Conservation (phyloP, 805 yeast species). For the Grigorovia humatica region DNA sequence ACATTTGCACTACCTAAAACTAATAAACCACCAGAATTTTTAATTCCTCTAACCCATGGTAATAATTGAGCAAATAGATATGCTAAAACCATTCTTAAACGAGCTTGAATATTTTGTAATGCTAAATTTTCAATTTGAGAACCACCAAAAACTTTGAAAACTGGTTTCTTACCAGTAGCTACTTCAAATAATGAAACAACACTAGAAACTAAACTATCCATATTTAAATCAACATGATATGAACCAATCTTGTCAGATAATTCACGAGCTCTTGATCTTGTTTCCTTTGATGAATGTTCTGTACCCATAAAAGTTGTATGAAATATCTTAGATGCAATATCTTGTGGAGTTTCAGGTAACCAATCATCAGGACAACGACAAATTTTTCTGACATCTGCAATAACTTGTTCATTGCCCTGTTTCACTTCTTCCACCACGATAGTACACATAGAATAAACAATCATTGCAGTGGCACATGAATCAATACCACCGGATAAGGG, state of each 20-base stretch:
- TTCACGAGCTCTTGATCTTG: slow-evolving; percentile 70
- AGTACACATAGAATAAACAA: slow-evolving; percentile 89
- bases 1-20: slow-evolving; percentile 96
- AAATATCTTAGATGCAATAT: slow-evolving; percentile 64
- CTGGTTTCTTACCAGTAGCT: slow-evolving; percentile 83
- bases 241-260: slow-evolving; percentile 72
- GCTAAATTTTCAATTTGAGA: slow-evolving; percentile 86
- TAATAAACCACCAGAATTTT: slow-evolving; percentile 55
- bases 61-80: slow-evolving; percentile 87
- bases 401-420: slow-evolving; percentile 65
- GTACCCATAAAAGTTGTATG: slow-evolving; percentile 97
- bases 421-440: slow-evolving; percentile 62
- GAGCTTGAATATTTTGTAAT: slow-evolving; percentile 91
- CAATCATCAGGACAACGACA: slow-evolving; percentile 50
- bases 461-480: slow-evolving; percentile 93
- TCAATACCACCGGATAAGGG: slow-evolving; percentile 98
- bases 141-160: slow-evolving; percentile 90
- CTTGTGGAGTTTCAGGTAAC: slow-evolving; percentile 65
- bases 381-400: slow-evolving; percentile 60
- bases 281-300: slow-evolving; percentile 78
- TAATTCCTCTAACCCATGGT: slow-evolving; percentile 83
- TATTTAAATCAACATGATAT: slow-evolving; percentile 83
- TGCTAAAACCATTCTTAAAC: slow-evolving; percentile 88
- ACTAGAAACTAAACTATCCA: slow-evolving; percentile 74
- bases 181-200: slow-evolving; percentile 70